phyloP scores from a whole-genome alignment of 129 eudicot genomes.

The Flaveria trinervia region DNA sequence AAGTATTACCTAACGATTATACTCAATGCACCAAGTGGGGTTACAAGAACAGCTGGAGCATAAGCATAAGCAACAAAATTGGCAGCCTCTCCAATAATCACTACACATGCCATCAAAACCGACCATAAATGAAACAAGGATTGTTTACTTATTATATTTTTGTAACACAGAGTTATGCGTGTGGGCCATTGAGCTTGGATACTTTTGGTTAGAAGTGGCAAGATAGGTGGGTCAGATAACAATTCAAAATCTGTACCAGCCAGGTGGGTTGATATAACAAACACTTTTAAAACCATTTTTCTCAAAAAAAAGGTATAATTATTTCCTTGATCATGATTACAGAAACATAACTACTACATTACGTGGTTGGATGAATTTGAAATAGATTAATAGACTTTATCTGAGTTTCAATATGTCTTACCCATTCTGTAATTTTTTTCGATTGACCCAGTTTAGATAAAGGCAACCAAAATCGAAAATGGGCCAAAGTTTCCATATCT shows the following conservation, averaged over 20 bases:
- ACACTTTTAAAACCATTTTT: background rate
- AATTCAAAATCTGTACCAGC: background rate
- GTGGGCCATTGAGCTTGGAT: too few species aligned
- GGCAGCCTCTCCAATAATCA: constrained; percentile 94
- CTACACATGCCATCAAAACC: constrained; percentile 38
- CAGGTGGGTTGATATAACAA: background rate
- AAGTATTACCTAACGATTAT: constrained; percentile 70
- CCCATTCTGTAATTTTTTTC: background rate
- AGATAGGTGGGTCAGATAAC: background rate
- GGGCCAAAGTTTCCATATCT: background rate
- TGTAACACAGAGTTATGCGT: too few species aligned
- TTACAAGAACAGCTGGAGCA: constrained; percentile 92
- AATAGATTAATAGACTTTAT: background rate
- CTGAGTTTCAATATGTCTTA: background rate
- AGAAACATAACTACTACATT: background rate
- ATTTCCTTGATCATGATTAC: background rate
- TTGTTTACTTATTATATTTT: too few species aligned
- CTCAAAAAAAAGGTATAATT: background rate
- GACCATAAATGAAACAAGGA: background rate
- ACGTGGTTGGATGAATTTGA: background rate
- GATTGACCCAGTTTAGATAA: background rate
- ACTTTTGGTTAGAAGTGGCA: background rate
- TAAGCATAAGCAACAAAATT: constrained; percentile 90
- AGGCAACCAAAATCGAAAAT: background rate
- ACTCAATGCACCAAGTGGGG: constrained; percentile 96